Evolutionary conservation across 169 alveolate species (phyloP).

Genomic region (Eimeria zaria): DNA sequence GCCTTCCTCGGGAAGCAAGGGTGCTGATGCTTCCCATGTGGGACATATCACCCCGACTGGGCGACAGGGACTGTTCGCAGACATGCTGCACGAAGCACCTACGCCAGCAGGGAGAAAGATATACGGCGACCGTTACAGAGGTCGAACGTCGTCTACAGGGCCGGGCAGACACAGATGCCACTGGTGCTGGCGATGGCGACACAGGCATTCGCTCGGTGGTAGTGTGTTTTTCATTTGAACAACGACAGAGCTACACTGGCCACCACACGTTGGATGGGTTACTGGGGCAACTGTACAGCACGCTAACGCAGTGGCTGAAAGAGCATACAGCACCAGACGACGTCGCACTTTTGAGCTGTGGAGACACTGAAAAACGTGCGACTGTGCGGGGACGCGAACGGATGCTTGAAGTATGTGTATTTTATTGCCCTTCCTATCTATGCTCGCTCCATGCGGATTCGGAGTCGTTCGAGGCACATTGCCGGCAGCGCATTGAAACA

Average conservation of each 20-base stretch:
- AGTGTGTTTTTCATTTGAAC: slow-evolving; percentile 41
- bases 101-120: background rate
- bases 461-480: slow-evolving; percentile 19
- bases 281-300: background rate
- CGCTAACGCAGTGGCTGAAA: slow-evolving; percentile 1
- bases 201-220: background rate
- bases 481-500: slow-evolving; percentile 16
- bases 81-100: background rate
- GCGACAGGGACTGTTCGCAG: background rate
- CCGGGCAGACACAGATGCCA: background rate
- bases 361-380: background rate
- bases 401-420: slow-evolving; percentile 44
- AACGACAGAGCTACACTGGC: background rate
- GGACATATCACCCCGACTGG: slow-evolving; percentile 10
- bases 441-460: background rate
- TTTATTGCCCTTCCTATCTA: slow-evolving; percentile 21
- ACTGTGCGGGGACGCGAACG: background rate
- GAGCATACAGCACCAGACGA: background rate
- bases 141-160: background rate
- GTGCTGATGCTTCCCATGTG: slow-evolving; percentile 52
- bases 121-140: background rate
- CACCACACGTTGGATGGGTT: background rate
- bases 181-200: background rate
- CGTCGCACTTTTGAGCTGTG: background rate
- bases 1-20: slow-evolving; percentile 42